Percentiles rank a stretch among this genome's conserved stretches.
phyloP scores from a whole-genome alignment of 371 early-diverging fungal species.

The Rhizomucor pusillus region DNA sequence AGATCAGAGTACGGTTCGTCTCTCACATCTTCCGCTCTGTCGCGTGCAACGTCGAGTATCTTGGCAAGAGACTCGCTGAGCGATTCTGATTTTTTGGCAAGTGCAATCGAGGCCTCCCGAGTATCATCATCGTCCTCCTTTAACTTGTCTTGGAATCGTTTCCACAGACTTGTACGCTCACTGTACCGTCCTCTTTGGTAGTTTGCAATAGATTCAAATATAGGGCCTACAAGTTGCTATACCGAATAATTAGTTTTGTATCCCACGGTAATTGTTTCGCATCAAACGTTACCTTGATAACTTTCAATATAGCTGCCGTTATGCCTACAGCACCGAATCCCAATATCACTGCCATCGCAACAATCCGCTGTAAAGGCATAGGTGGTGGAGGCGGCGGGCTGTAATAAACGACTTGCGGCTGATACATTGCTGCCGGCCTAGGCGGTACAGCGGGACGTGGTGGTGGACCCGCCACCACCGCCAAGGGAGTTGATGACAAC shows the following conservation, averaged over 20 bases:
- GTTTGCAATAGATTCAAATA: slow-evolving; percentile 11
- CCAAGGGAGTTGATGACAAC: too few relatives aligned
- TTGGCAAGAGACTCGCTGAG: background rate
- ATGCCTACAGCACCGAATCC: slow-evolving; percentile 40
- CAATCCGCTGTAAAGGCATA: slow-evolving; percentile 31
- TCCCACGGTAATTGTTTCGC: background rate
- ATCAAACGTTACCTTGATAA: slow-evolving; percentile 31
- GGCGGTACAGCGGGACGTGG: slow-evolving; percentile 14
- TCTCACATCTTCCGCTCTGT: background rate
- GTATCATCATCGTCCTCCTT: slow-evolving; percentile 1
- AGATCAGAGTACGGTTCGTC: slow-evolving; percentile 11
- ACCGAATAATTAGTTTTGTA: background rate
- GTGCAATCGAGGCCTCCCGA: background rate
- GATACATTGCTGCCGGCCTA: slow-evolving; percentile 4
- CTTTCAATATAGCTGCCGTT: slow-evolving; percentile 35
- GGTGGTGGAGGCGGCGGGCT: slow-evolving; percentile 25
- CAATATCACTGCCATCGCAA: slow-evolving; percentile 34
- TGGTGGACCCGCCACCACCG: slow-evolving; percentile 1
- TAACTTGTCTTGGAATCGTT: slow-evolving; percentile 8
- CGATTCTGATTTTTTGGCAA: slow-evolving; percentile 6
- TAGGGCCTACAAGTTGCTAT: slow-evolving; percentile 16
- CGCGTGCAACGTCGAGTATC: slow-evolving; percentile 2
- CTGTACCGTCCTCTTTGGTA: slow-evolving; percentile 20
- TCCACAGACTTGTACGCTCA: slow-evolving; percentile 3
- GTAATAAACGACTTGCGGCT: slow-evolving; percentile 30